Evolutionary conservation across 2,329 filamentous ascomycete genomes (phyloP).

Genomic region (Diaporthe citri): DNA sequence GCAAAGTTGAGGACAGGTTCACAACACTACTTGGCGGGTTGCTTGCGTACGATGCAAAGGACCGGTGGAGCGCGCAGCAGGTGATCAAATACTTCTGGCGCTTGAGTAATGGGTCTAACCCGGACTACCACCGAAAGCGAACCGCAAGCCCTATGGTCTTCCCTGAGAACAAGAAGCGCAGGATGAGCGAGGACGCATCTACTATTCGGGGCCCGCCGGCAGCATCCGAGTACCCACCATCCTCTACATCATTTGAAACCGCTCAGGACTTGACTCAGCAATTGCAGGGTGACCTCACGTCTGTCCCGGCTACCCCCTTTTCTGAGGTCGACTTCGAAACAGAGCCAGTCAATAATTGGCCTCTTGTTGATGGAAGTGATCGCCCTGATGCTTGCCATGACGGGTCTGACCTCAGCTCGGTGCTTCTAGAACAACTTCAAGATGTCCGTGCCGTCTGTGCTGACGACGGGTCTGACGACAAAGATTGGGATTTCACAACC

Average conservation of each 20-base stretch:
- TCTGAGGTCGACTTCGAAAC: neutral
- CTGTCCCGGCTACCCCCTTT: constrained; percentile 1
- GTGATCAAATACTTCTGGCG: neutral
- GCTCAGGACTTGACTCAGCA: neutral
- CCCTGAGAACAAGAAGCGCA: constrained; percentile 1
- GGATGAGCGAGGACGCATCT: neutral
- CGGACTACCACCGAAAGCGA: neutral
- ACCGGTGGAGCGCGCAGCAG: neutral
- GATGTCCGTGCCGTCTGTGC: too few species aligned
- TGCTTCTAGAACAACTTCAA: too few species aligned
- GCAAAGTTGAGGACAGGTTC: neutral
- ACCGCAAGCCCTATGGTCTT: neutral
- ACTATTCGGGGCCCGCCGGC: neutral
- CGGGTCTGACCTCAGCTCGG: too few species aligned
- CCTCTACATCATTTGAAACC: neutral
- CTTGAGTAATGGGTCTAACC: neutral
- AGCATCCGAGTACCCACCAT: neutral
- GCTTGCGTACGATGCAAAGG: neutral
- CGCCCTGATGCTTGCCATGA: too few species aligned
- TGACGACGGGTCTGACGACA: neutral
- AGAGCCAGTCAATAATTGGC: too few species aligned
- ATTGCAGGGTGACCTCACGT: neutral
- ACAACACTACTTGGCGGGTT: neutral
- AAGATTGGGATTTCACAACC: neutral
- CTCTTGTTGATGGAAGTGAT: too few species aligned